Evolutionary conservation across 352 stramenopile species (phyloP), one percentile per base, ranked within the genome.

Genomic region (Pythium aphanidermatum): DNA sequence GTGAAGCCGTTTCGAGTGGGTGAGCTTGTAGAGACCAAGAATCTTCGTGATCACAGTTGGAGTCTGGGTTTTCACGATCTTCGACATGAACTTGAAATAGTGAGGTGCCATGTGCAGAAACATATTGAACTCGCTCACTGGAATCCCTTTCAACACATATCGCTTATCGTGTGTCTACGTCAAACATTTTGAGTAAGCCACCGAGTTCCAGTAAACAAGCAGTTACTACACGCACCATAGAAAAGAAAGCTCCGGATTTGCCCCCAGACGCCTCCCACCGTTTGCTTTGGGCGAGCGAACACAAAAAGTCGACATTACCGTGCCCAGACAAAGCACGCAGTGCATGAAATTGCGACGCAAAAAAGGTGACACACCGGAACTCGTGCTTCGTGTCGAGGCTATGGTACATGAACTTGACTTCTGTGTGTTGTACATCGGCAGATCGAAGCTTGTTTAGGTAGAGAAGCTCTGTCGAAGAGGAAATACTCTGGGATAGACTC

Each of bases 91-190:
- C 62, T 86, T 83, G 55, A 94, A 92, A 37, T 94, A 94, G 28
- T 86, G 69, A 14, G 77, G 82, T 12, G 82, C 82, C 78, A 94
- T 91, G 59, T 94, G 77, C 41, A 92, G 58, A 35, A 94, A 94
- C 82, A 94, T 94, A 55, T 94, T 94, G 55, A 90, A 92, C 53
- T 94, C 82, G 13, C 66, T 88, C 58, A 89, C 63, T 2, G 82
- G 82, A 37, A 94, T 91, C 5, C 82, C 82, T 40, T 94, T 94
- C 25, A 94, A 46, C 25, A 94, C 69, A 36, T 83, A 94, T 2
- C 80, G 77, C 46, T 86, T 88, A 52, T 94, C 82, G 38, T 92
- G 77, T 2, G 76, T 79, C 81, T 88, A 58, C 7, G 47, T 2
- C 27, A 19, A n/a, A n/a, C n/a, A n/a, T n/a, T n/a, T n/a, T n/a